Evolutionary conservation across 345 rosid genomes (phyloP).

Genomic region (Eucalyptus lansdowneana): DNA sequence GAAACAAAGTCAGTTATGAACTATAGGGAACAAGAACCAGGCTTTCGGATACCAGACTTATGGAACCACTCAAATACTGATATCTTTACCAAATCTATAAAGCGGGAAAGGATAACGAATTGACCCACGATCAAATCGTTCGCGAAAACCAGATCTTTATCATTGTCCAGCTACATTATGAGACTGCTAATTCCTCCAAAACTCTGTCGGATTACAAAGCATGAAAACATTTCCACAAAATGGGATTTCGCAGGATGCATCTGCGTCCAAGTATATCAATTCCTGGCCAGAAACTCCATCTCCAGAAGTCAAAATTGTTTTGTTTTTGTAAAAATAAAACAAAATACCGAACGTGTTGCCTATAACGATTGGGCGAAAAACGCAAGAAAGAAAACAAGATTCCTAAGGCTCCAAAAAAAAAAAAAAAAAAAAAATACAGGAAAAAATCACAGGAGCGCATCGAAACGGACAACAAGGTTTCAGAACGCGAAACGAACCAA

Average conservation of each 20-base stretch:
- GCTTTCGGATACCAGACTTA: background rate
- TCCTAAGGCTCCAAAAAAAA: background rate
- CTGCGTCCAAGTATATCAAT: background rate
- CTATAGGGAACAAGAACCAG: background rate
- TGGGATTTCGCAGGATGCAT: background rate
- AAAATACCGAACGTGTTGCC: background rate
- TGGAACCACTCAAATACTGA: background rate
- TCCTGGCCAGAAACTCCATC: background rate
- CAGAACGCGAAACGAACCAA: background rate
- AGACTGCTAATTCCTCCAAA: background rate
- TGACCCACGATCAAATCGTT: background rate
- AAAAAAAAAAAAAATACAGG: background rate
- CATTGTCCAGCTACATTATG: background rate
- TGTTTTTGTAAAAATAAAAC: background rate
- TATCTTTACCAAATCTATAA: background rate
- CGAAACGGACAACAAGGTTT: background rate
- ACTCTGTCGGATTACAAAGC: background rate
- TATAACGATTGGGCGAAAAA: background rate
- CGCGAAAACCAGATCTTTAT: background rate
- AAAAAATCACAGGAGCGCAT: background rate
- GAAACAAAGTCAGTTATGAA: background rate
- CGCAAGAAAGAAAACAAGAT: background rate
- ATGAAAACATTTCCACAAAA: background rate
- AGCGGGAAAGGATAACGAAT: background rate
- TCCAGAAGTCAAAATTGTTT: background rate